Evolutionary conservation across 2,329 filamentous ascomycete species (phyloP).

Genomic region (Aureobasidium sp.): DNA sequence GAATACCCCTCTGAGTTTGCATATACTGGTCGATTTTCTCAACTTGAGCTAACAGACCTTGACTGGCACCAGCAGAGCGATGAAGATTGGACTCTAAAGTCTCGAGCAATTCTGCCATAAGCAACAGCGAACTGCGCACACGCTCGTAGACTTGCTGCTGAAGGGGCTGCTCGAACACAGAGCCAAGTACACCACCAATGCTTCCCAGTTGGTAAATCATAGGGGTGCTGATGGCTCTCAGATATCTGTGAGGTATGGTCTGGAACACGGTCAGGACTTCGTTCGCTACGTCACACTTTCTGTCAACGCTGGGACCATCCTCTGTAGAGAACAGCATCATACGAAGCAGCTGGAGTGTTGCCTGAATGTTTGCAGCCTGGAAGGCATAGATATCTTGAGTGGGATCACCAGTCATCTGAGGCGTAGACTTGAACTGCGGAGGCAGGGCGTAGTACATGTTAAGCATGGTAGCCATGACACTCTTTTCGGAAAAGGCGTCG

Average conservation of each 20-base stretch:
- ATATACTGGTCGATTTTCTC: constrained; percentile 41
- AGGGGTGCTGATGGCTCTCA: constrained; percentile 44
- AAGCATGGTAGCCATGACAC: constrained; percentile 27
- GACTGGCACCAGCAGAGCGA: constrained; percentile 34
- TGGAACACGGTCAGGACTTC: constrained; percentile 40
- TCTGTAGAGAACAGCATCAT: constrained; percentile 35
- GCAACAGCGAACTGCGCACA: constrained; percentile 36
- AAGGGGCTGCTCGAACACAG: constrained; percentile 39
- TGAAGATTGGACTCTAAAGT: constrained; percentile 39
- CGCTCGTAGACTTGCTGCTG: constrained; percentile 36
- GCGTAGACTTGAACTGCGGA: constrained; percentile 25
- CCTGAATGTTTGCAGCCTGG: constrained; percentile 46
- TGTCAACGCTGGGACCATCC: constrained; percentile 28
- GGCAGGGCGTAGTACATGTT: constrained; percentile 27
- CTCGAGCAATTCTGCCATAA: constrained; percentile 42
- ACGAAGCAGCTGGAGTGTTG: constrained; percentile 43
- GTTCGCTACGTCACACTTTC: constrained; percentile 41
- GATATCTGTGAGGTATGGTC: constrained; percentile 38
- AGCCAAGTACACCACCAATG: constrained; percentile 46
- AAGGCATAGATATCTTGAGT: constrained; percentile 39
- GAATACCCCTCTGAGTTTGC: constrained; percentile 29
- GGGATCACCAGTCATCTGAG: constrained; percentile 28
- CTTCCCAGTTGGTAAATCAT: constrained; percentile 44
- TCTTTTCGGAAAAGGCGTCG: constrained; percentile 23
- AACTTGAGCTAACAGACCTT: constrained; percentile 36